phyloP scores from a whole-genome alignment of 2,329 filamentous ascomycete genomes.

The Pseudopyrenochaeta lycopersici region DNA sequence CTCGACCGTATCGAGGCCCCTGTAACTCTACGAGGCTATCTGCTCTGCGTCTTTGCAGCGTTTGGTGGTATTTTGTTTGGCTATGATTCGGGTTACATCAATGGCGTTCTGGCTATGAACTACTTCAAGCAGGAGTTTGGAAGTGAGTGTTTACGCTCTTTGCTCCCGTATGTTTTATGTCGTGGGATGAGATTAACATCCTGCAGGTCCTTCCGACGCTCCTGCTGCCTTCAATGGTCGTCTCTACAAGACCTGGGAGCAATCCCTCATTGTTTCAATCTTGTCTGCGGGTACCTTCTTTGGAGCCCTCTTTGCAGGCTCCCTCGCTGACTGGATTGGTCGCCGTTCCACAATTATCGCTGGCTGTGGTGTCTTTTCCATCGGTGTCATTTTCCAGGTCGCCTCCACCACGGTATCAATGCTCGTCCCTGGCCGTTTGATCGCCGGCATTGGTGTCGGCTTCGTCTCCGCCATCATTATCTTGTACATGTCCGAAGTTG shows the following conservation, averaged over 20 bases:
- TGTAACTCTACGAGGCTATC: slow-evolving; percentile 56
- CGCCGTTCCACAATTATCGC: slow-evolving; percentile 69
- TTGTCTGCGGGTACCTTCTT: slow-evolving; percentile 84
- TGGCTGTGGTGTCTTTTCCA: slow-evolving; percentile 47
- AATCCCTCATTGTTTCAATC: slow-evolving; percentile 80
- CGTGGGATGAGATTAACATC: slow-evolving; percentile 4
- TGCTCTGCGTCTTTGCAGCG: slow-evolving; percentile 58
- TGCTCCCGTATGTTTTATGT: background rate
- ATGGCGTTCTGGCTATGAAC: slow-evolving; percentile 64
- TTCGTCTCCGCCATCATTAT: slow-evolving; percentile 55
- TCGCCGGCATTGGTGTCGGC: slow-evolving; percentile 52
- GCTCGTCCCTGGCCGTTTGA: slow-evolving; percentile 50
- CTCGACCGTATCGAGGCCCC: slow-evolving; percentile 63
- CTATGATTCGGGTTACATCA: slow-evolving; percentile 81
- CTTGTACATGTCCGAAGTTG: slow-evolving; percentile 86
- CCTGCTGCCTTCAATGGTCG: slow-evolving; percentile 51
- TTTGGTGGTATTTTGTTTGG: slow-evolving; percentile 75
- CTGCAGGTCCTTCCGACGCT: slow-evolving; percentile 63
- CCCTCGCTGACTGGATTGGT: slow-evolving; percentile 71
- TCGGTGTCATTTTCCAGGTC: slow-evolving; percentile 50
- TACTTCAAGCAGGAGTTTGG: slow-evolving; percentile 48
- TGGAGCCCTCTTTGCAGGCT: slow-evolving; percentile 77
- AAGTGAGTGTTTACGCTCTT: slow-evolving; percentile 45
- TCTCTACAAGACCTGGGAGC: slow-evolving; percentile 58
- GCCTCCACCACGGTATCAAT: slow-evolving; percentile 43